Percentiles rank a stretch among this genome's conserved stretches.
Conservation (phyloP, 805 yeast genomes). For the Ogataea pini region DNA sequence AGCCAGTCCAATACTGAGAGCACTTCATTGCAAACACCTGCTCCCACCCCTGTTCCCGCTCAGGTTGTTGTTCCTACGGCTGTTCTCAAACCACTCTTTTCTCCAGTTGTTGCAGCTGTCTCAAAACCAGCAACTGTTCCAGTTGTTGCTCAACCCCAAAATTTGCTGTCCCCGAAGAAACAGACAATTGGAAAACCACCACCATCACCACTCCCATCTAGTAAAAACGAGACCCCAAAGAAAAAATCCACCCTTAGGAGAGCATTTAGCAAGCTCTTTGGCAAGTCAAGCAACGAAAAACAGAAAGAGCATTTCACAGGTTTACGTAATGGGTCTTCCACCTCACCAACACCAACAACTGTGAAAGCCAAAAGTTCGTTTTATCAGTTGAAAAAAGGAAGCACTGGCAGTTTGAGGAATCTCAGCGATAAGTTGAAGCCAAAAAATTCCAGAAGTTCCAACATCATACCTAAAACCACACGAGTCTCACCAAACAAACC, state of each 20-base stretch:
- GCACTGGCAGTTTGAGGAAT: conserved; percentile 5
- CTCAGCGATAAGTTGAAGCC: conserved; percentile 3
- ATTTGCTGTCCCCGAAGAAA: too few species aligned
- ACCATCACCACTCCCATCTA: too few species aligned
- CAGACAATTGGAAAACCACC: too few species aligned
- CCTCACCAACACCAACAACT: not conserved
- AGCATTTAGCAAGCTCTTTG: conserved; percentile 10
- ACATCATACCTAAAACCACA: not conserved
- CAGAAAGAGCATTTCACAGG: not conserved
- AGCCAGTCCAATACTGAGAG: too few species aligned
- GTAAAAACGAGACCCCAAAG: not conserved
- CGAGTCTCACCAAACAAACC: not conserved
- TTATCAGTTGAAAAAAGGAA: conserved; percentile 2
- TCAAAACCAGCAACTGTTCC: too few species aligned
- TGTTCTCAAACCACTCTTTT: too few species aligned
- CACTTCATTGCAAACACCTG: too few species aligned
- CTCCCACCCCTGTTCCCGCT: too few species aligned
- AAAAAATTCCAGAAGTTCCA: not conserved
- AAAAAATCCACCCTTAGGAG: conserved; percentile 11
- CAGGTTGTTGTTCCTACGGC: not conserved
- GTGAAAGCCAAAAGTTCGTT: not conserved
- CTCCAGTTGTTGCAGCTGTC: too few species aligned
- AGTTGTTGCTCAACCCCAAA: too few species aligned
- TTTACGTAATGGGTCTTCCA: not conserved
- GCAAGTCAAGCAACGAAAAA: conserved; percentile 1